Base-by-base conservation (phyloP, 345 rosid genomes). In the Eutrema heterophyllum region DNA sequence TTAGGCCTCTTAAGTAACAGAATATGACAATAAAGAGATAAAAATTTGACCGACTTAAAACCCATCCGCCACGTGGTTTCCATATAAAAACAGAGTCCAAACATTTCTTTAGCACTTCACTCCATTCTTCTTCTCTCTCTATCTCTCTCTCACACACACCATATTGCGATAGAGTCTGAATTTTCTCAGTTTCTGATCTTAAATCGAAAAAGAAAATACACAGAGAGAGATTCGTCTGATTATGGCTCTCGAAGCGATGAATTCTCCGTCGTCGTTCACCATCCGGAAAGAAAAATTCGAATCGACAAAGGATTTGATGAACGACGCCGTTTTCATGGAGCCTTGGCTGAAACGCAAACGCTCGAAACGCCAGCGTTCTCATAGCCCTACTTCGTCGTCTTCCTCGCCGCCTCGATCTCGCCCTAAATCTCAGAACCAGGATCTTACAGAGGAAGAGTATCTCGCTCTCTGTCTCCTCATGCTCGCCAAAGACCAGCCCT, bases 161-260 rank as follows among this genome's bases (percentile, higher is more conserved):
- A 24, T 13, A 50, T 12, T 44, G 5, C 50, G 13, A 60, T 18
- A 60, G 62, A 15, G 64, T 67, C 73, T 60, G 71, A 55, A 55
- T 29, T 4, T 51, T 61, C 29, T 59, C 30, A 9, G 15, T 48
- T 30, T 40, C 63, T 55, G 9, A 21, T 44, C 54, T 35, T 2
- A n/a, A 50, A 43, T 9, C 68, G 15, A 44, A 30, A 39, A 71
- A 56, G 33, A 35, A 67, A 41, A 53, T 13, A 12, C 45, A 43
- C 41, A 26, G 7, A 14, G 16, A 14, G 16, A 32, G 45, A 29
- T 50, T 50, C 54, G 4, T 66, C 24, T 30, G 56, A 11, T 7
- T 4, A 91, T 91, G 97, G 95, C 95, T 12, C 89, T 91, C 11
- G 85, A 91, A 64, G 92, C 97, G 45, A 71, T 88, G 33, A 88